Conservation (phyloP, 805 yeast species). For the Starmerella etchellsii region DNA sequence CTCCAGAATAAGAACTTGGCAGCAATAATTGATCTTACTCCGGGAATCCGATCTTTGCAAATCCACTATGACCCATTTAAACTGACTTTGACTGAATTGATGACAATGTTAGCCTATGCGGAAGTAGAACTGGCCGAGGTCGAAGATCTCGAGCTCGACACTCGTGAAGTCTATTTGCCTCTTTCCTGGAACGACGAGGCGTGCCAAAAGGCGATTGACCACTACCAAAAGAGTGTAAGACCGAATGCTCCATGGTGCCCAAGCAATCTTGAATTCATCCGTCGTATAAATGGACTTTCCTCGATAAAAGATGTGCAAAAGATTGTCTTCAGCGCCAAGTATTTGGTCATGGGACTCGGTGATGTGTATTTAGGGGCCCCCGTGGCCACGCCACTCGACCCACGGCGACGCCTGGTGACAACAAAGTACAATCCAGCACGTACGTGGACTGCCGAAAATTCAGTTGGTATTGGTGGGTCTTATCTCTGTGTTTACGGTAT, state of each 20-base stretch:
- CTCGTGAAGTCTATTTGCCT: constrained; percentile 74
- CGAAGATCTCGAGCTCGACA: constrained; percentile 72
- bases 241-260: constrained; percentile 96
- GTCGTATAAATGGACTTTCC: constrained; percentile 63
- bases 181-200: constrained; percentile 91
- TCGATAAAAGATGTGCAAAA: constrained; percentile 63
- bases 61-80: constrained; percentile 62
- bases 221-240: constrained; percentile 89
- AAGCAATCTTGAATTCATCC: constrained; percentile 89
- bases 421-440: constrained; percentile 93
- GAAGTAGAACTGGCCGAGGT: constrained; percentile 28
- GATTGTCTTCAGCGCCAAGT: constrained; percentile 78
- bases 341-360: constrained; percentile 86
- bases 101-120: constrained; percentile 55
- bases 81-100: constrained; percentile 47
- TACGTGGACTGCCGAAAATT: constrained; percentile 90
- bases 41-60: constrained; percentile 89
- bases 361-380: constrained; percentile 98
- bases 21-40: constrained; percentile 91
- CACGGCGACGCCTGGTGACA: constrained; percentile 84
- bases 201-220: constrained; percentile 75
- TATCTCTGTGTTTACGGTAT: constrained; percentile 97
- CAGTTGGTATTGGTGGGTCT: constrained; percentile 96
- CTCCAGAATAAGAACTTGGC: constrained; percentile 44
- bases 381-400: constrained; percentile 95